phyloP scores from a whole-genome alignment of 2,329 filamentous ascomycete genomes.

The Sporothrix brasiliensis region DNA sequence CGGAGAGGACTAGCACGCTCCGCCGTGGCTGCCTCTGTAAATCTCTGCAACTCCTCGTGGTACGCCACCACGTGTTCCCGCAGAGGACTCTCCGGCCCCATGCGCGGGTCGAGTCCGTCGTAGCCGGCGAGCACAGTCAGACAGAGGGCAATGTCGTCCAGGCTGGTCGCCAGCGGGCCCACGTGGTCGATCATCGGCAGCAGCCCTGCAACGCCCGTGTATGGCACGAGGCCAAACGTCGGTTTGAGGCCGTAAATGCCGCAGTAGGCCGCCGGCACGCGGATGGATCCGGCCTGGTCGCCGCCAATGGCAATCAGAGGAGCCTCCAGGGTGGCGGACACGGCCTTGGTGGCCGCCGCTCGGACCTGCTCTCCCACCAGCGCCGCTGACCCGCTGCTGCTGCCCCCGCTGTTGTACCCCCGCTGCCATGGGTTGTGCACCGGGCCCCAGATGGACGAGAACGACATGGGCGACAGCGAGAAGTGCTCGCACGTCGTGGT shows the following conservation, averaged over 20 bases:
- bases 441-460: conserved; percentile 75
- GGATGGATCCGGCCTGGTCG: conserved; percentile 74
- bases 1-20: conserved; percentile 40
- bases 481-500: conserved; percentile 71
- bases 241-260: conserved; percentile 52
- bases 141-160: conserved; percentile 49
- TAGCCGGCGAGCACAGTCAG: conserved; percentile 50
- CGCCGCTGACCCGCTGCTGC: conserved; percentile 68
- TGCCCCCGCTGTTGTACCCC: conserved; percentile 74
- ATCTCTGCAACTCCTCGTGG: conserved; percentile 38
- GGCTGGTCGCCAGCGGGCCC: conserved; percentile 49
- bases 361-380: conserved; percentile 36
- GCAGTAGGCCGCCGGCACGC: conserved; percentile 55
- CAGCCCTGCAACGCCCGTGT: conserved; percentile 51
- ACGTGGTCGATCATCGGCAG: conserved; percentile 50
- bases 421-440: conserved; percentile 72
- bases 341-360: neutral
- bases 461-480: conserved; percentile 59
- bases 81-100: conserved; percentile 46
- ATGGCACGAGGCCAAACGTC: conserved; percentile 54
- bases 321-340: too few species aligned
- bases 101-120: conserved; percentile 52
- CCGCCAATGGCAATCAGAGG: conserved; percentile 55
- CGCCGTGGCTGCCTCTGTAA: conserved; percentile 32
- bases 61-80: conserved; percentile 43